Evolutionary conservation across 768 basidiomycete genomes (phyloP), one percentile per base, ranked within the genome.

Genomic region (Tephrocybe sp.): DNA sequence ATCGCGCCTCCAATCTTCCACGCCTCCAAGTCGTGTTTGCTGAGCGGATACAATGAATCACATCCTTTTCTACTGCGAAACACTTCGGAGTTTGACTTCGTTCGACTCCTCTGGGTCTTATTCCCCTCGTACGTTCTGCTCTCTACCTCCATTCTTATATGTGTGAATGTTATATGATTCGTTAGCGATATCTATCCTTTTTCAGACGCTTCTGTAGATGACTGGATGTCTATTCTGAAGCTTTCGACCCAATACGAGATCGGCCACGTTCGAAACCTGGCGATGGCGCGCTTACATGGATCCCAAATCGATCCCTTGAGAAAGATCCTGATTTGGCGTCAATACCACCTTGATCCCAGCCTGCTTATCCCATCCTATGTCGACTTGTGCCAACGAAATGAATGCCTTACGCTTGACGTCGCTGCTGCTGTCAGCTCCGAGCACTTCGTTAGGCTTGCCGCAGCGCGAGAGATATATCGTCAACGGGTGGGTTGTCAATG

Each of bases 41-140:
- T 59, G 15, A 44, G 43, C 19, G 54, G 61, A 30, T 58, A 62
- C 51, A 51, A 65, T 56, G 62, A 51, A 56, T 52, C 44, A 39
- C 64, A 71, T 24, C 71, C 75, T 4, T 73, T 77, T 46, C 61
- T 66, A 2, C 64, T 84, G 10, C 73, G 71, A 18, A 75, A 78
- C 16, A 65, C 76, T 21, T 64, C 68, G 18, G 67, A 71, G 12
- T 61, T 66, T 16, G 79, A 81, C 53, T 82, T 83, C 50, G 68
- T 71, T 25, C 71, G 76, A 2, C 72, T 83, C 43, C 69, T 83
- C 2, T 76, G 76, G 67, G 69, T 82, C 4, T 70, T 82, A 29
- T 81, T 77, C 49, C 78, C 80, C 18, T 66, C 70, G 81, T 83
- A 57, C 49, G 64, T 55, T 18, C 47, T 15, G 34, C n/a, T 11